A percentile compares a stretch with the other conserved stretches of the same genome.
These are phyloP conservation scores for Eucalyptus sp. DNA, from an alignment of 345 rosid species.

Conservation along the genomic window DNA sequence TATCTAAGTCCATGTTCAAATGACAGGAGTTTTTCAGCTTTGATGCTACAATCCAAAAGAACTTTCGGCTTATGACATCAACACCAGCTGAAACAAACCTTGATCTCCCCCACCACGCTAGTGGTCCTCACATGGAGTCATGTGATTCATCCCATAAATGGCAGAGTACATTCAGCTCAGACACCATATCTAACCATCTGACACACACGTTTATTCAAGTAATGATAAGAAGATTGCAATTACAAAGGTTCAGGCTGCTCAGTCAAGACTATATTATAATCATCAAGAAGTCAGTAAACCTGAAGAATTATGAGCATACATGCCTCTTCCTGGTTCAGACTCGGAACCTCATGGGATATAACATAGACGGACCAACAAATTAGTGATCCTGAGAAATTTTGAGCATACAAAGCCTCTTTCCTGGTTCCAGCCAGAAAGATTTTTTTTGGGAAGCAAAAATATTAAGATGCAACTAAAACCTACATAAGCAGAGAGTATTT, in stretches of 20 bases:
- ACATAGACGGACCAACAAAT: not conserved
- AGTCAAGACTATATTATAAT: not conserved
- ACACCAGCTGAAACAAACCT: not conserved
- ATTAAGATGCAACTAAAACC: not conserved
- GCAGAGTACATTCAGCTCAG: not conserved
- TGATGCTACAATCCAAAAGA: not conserved
- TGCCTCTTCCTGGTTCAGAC: not conserved
- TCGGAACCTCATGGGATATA: not conserved
- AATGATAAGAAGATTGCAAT: not conserved
- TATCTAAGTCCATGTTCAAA: not conserved
- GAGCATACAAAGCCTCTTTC: not conserved
- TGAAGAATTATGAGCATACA: not conserved
- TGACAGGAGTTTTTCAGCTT: not conserved
- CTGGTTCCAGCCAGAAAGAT: not conserved
- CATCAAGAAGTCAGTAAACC: not conserved
- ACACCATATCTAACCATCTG: not conserved
- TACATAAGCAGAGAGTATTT: not conserved
- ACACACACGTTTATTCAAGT: not conserved
- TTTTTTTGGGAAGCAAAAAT: not conserved
- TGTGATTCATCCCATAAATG: not conserved
- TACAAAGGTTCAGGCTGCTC: not conserved
- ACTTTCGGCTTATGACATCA: not conserved
- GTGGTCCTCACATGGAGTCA: not conserved
- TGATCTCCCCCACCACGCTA: not conserved
- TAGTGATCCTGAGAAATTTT: not conserved